Evolutionary conservation across 2,329 filamentous ascomycete genomes (phyloP).

Genomic region (Fusarium chuoi): DNA sequence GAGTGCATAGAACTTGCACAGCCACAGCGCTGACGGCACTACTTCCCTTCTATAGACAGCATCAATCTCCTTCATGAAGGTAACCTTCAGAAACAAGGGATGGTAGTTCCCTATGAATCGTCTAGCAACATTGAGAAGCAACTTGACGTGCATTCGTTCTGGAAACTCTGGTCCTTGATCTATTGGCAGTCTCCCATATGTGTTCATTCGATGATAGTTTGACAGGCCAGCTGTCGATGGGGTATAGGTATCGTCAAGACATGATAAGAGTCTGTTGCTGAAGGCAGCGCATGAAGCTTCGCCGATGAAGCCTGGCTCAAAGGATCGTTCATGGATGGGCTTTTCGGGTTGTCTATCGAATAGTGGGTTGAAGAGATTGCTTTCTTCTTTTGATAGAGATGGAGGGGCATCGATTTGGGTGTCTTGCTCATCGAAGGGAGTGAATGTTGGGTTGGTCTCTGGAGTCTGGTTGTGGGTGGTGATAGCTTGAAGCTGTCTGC

Average conservation of each 20-base stretch:
- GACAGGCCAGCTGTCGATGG: conserved; percentile 43
- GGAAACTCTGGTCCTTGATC: conserved; percentile 33
- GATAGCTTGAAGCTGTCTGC: conserved; percentile 9
- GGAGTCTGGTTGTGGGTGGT: conserved; percentile 22
- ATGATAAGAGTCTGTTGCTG: conserved; percentile 44
- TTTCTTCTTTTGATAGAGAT: conserved; percentile 40
- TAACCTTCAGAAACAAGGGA: conserved; percentile 49
- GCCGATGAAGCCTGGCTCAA: conserved; percentile 44
- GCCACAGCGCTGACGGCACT: conserved; percentile 44
- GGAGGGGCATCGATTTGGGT: conserved; percentile 38
- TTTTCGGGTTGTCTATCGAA: conserved; percentile 40
- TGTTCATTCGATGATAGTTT: conserved; percentile 39
- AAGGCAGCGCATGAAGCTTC: conserved; percentile 47
- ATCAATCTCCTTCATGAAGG: conserved; percentile 51
- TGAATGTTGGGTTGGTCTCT: conserved; percentile 18
- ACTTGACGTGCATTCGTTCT: conserved; percentile 45
- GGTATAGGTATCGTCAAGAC: conserved; percentile 43
- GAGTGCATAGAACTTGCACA: conserved; percentile 57
- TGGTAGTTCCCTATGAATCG: conserved; percentile 48
- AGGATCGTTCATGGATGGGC: conserved; percentile 25
- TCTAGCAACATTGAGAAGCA: conserved; percentile 44
- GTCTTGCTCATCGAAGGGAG: conserved; percentile 1
- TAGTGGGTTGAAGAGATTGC: conserved; percentile 44
- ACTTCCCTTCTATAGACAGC: conserved; percentile 49
- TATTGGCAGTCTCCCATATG: neutral